Evolutionary conservation across 352 stramenopile genomes (phyloP).

Genomic region (Globisporangium carolinianum): DNA sequence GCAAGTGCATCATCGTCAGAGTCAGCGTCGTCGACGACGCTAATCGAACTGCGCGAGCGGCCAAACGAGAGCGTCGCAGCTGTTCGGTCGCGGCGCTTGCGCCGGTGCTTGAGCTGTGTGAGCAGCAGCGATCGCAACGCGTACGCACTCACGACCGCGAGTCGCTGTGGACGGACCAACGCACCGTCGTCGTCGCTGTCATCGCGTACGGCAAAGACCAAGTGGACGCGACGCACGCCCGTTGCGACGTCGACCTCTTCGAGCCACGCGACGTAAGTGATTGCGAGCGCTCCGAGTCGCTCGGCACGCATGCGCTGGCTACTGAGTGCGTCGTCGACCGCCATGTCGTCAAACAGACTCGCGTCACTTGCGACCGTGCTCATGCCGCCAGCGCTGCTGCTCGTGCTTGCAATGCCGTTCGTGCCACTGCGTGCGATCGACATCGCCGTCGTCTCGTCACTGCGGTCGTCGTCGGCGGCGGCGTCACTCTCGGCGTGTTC

Average conservation of each 20-base stretch:
- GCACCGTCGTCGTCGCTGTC: slow-evolving; percentile 12
- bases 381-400: slow-evolving; percentile 13
- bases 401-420: slow-evolving; percentile 28
- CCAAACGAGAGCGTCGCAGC: too few relatives aligned
- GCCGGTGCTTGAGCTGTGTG: slow-evolving; percentile 12
- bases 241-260: slow-evolving; percentile 64
- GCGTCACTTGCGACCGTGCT: slow-evolving; percentile 47
- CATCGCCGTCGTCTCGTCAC: not conserved
- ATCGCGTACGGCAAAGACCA: slow-evolving; percentile 44
- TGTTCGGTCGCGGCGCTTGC: not conserved
- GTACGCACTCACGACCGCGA: slow-evolving; percentile 65
- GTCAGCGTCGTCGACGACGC: slow-evolving; percentile 1
- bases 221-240: slow-evolving; percentile 54
- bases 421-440: slow-evolving; percentile 9
- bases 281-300: slow-evolving; percentile 29
- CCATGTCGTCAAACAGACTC: slow-evolving; percentile 36
- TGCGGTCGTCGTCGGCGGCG: slow-evolving; percentile 10
- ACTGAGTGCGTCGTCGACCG: slow-evolving; percentile 26
- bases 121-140: slow-evolving; percentile 40
- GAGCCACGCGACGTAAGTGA: slow-evolving; percentile 64
- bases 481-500: too few relatives aligned
- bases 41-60: not conserved
- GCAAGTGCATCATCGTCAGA: slow-evolving; percentile 17
- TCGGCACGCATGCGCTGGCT: slow-evolving; percentile 37
- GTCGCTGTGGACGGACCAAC: slow-evolving; percentile 7